Evolutionary conservation across 805 yeast genomes (phyloP).

Genomic region (Starmerella stigmatis): DNA sequence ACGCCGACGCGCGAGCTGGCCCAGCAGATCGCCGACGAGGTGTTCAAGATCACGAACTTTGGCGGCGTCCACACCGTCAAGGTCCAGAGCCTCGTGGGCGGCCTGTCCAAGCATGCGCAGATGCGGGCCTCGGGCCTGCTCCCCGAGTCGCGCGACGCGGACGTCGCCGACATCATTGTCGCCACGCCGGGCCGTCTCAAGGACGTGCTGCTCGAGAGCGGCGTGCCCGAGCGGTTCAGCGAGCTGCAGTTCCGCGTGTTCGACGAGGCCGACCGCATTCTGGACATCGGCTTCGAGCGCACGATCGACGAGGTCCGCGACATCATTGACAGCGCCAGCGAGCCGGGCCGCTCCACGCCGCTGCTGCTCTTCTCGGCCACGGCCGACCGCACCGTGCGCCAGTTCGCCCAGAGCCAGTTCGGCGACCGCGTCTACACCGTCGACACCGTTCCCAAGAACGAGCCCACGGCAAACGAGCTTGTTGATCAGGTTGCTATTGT

Average conservation of each 20-base stretch:
- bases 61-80: constrained; percentile 29
- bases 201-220: constrained; percentile 45
- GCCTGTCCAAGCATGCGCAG: constrained; percentile 39
- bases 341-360: constrained; percentile 34
- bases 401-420: constrained; percentile 47
- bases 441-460: constrained; percentile 65
- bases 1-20: constrained; percentile 93
- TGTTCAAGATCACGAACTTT: constrained; percentile 37
- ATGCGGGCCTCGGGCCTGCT: constrained; percentile 34
- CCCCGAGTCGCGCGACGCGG: constrained; percentile 8
- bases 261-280: constrained; percentile 85
- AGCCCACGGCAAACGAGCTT: constrained; percentile 67
- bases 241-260: constrained; percentile 55
- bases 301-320: constrained; percentile 37
- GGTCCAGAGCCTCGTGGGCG: constrained; percentile 58
- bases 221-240: constrained; percentile 38
- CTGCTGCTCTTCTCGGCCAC: constrained; percentile 84
- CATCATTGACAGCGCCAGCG: constrained; percentile 44
- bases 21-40: constrained; percentile 61
- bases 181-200: constrained; percentile 84
- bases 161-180: constrained; percentile 46
- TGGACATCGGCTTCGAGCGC: constrained; percentile 69
- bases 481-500: constrained; percentile 57
- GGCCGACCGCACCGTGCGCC: constrained; percentile 54
- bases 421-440: constrained; percentile 34